A percentile compares a stretch with the other conserved stretches of the same genome.
Evolutionary conservation across 1,284 basidiomycete species (phyloP).

Genomic region (Mycosarcoma maydis): DNA sequence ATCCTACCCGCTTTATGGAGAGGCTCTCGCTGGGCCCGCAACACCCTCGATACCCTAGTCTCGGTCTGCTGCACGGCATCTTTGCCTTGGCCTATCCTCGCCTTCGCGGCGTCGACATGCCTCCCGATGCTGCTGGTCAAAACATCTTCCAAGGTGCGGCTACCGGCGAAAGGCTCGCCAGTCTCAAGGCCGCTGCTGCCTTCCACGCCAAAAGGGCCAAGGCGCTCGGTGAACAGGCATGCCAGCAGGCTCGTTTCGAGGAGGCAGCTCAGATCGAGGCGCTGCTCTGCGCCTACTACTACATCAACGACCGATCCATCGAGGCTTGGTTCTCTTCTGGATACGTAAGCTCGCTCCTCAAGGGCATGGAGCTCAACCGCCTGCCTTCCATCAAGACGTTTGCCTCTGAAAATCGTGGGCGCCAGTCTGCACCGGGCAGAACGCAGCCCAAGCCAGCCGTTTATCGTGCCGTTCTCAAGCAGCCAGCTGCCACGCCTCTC

Average conservation of each 20-base stretch:
- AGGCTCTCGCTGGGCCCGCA: conserved; percentile 44
- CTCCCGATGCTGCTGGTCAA: conserved; percentile 10
- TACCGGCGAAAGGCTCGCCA: conserved; percentile 32
- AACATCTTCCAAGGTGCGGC: conserved; percentile 26
- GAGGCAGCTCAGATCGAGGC: conserved; percentile 44
- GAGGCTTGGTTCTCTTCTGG: conserved; percentile 55
- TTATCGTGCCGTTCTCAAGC: conserved; percentile 27
- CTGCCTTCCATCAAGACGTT: conserved; percentile 27
- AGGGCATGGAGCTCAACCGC: conserved; percentile 51
- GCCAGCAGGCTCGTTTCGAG: conserved; percentile 38
- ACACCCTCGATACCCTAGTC: conserved; percentile 48
- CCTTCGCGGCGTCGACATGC: conserved; percentile 19
- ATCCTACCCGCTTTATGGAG: conserved; percentile 49
- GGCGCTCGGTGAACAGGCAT: conserved; percentile 20
- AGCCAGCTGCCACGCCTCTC: conserved; percentile 19
- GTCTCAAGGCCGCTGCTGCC: conserved; percentile 35
- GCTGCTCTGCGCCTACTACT: conserved; percentile 48
- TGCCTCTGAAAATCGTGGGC: conserved; percentile 4
- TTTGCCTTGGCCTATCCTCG: conserved; percentile 48
- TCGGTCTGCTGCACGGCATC: conserved; percentile 52
- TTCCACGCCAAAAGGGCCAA: conserved; percentile 52
- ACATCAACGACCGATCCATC: conserved; percentile 48
- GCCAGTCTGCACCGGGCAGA: conserved; percentile 6
- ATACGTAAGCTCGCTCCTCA: conserved; percentile 23
- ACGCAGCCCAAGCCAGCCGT: conserved; percentile 39